phyloP scores from a whole-genome alignment of 768 basidiomycete genomes.

The Vararia minispora region DNA sequence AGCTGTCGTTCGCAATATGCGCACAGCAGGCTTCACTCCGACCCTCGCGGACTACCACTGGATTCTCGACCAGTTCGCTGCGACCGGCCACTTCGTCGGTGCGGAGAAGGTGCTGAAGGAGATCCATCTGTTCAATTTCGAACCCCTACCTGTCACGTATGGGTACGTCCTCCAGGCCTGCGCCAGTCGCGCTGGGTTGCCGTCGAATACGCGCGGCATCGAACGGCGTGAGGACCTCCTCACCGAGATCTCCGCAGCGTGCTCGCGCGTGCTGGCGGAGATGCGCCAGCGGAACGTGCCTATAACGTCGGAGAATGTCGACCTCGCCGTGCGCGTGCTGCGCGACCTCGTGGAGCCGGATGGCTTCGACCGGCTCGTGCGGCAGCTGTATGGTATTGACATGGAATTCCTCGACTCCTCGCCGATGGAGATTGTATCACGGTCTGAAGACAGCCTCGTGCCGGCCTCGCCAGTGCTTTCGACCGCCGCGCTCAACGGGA shows the following conservation, averaged over 20 bases:
- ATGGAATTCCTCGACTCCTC: conserved; percentile 60
- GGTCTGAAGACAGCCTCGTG: conserved; percentile 1
- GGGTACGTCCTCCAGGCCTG: conserved; percentile 58
- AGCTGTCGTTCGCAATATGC: conserved; percentile 60
- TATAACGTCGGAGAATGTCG: conserved; percentile 50
- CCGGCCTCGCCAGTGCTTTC: conserved; percentile 21
- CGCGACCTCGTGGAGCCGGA: conserved; percentile 50
- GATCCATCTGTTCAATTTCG: conserved; percentile 31
- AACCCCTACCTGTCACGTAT: conserved; percentile 46
- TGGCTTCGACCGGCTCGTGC: conserved; percentile 49
- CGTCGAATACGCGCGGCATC: conserved; percentile 35
- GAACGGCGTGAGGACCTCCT: conserved; percentile 25
- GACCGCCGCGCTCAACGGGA: conserved; percentile 59
- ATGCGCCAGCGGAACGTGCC: conserved; percentile 40
- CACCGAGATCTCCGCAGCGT: conserved; percentile 34
- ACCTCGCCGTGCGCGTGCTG: conserved; percentile 56
- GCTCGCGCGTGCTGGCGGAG: conserved; percentile 40
- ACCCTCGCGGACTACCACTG: conserved; percentile 62
- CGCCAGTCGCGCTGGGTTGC: conserved; percentile 54
- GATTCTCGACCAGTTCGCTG: conserved; percentile 64
- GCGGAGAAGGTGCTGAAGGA: conserved; percentile 52
- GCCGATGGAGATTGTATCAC: conserved; percentile 32
- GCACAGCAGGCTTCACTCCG: conserved; percentile 33
- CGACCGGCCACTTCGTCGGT: conserved; percentile 58
- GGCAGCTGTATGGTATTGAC: conserved; percentile 67